phyloP scores from a whole-genome alignment of 768 basidiomycete genomes.

The Trametes coccinea region DNA sequence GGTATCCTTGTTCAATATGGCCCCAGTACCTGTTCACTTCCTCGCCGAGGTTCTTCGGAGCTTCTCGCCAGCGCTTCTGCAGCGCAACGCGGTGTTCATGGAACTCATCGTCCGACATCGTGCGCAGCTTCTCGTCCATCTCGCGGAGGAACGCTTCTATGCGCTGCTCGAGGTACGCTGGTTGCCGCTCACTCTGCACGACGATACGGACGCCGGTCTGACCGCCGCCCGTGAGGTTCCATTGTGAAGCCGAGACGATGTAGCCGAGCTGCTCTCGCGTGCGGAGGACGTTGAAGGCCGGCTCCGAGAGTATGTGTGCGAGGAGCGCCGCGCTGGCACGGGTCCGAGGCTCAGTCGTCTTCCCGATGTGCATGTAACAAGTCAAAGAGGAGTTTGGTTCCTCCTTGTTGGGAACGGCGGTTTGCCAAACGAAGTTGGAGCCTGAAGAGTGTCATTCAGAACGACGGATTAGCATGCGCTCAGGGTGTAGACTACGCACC shows the following conservation, averaged over 20 bases:
- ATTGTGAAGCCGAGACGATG: conserved; percentile 66
- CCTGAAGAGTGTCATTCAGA: conserved; percentile 41
- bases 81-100: conserved; percentile 74
- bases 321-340: conserved; percentile 74
- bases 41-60: conserved; percentile 83
- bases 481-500: conserved; percentile 42
- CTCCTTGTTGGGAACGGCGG: conserved; percentile 74
- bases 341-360: conserved; percentile 57
- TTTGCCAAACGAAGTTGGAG: conserved; percentile 66
- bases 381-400: conserved; percentile 86
- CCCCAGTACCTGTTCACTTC: conserved; percentile 70
- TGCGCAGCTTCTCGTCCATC: conserved; percentile 67
- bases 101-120: conserved; percentile 74
- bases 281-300: conserved; percentile 86
- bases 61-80: conserved; percentile 81
- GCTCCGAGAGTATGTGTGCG: conserved; percentile 85
- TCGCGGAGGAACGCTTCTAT: conserved; percentile 84
- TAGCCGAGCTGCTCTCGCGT: conserved; percentile 97
- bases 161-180: conserved; percentile 80
- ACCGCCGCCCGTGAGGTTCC: conserved; percentile 51
- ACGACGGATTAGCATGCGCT: conserved; percentile 4
- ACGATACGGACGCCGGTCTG: conserved; percentile 75
- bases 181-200: conserved; percentile 84
- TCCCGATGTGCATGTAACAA: conserved; percentile 83
- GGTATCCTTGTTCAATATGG: conserved; percentile 76